Conservation (phyloP, 768 basidiomycete genomes). For the Albatrellus ellisii region DNA sequence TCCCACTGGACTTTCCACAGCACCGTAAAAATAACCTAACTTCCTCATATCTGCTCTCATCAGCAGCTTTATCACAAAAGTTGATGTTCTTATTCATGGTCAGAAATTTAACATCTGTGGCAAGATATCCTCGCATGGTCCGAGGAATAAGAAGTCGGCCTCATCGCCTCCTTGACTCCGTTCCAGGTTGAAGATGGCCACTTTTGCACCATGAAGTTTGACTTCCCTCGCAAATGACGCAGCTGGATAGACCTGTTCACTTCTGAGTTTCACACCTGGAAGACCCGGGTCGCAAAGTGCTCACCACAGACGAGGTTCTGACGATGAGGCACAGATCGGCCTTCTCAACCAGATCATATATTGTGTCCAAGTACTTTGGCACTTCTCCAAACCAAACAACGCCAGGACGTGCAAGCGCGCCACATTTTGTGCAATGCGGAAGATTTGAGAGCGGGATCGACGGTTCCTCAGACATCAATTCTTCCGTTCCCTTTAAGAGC, state of each 20-base stretch:
- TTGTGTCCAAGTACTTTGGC: conserved; percentile 18
- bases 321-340: conserved; percentile 26
- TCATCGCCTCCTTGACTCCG: conserved; percentile 24
- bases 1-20: too few species aligned
- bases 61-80: too few species aligned
- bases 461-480: conserved; percentile 8
- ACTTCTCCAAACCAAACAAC: conserved; percentile 32
- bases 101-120: conserved; percentile 23
- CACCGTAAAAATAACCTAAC: too few species aligned
- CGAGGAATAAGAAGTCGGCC: conserved; percentile 36
- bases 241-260: conserved; percentile 21
- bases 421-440: conserved; percentile 21
- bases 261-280: not conserved
- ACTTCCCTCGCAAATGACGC: conserved; percentile 19
- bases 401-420: conserved; percentile 22
- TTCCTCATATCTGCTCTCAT: too few species aligned
- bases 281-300: not conserved
- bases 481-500: conserved; percentile 33
- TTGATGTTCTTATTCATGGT: too few species aligned
- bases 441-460: conserved; percentile 20
- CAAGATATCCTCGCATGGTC: conserved; percentile 33
- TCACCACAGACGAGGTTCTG: conserved; percentile 23
- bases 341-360: conserved; percentile 16
- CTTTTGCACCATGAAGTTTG: conserved; percentile 19
- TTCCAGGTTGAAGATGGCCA: conserved; percentile 25